Conservation (phyloP, 192 early-diverging fungal genomes). For the Coemansia sp. region DNA sequence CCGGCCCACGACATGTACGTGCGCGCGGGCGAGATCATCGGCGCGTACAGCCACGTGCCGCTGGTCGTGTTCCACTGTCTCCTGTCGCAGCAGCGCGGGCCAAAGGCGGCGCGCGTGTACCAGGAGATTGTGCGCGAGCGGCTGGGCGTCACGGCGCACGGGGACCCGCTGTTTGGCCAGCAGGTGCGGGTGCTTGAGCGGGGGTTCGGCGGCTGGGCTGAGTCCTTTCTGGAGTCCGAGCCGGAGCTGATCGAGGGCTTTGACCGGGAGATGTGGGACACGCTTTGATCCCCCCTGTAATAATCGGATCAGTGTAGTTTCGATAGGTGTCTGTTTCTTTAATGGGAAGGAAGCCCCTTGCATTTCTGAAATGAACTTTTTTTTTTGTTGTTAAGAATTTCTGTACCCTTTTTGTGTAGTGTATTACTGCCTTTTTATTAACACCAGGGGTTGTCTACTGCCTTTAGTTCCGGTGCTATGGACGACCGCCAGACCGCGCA, state of each 20-base stretch:
- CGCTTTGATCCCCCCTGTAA: not conserved
- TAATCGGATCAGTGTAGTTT: no score
- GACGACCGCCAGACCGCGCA: slow-evolving; percentile 1
- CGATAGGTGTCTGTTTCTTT: no score
- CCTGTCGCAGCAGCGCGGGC: slow-evolving; percentile 79
- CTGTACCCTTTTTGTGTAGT: no score
- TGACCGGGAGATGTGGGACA: slow-evolving; percentile 52
- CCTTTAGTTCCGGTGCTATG: no score
- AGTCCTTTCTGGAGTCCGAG: slow-evolving; percentile 53
- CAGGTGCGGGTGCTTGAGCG: slow-evolving; percentile 61
- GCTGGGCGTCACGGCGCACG: slow-evolving; percentile 5
- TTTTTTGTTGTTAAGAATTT: no score
- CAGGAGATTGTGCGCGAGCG: slow-evolving; percentile 41
- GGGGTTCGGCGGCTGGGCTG: slow-evolving; percentile 68
- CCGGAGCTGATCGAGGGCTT: slow-evolving; percentile 61
- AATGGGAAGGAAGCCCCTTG: no score
- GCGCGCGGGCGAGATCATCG: slow-evolving; percentile 40
- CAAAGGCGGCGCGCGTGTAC: slow-evolving; percentile 69
- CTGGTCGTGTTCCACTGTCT: slow-evolving; percentile 84
- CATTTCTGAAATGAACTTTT: no score
- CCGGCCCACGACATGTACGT: slow-evolving; percentile 63
- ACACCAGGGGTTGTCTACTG: no score
- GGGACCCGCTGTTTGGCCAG: slow-evolving; percentile 24
- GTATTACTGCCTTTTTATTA: no score
- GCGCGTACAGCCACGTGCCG: slow-evolving; percentile 59